Conservation (phyloP, 2,329 filamentous ascomycete genomes). For the Trichoderma koningiopsis region DNA sequence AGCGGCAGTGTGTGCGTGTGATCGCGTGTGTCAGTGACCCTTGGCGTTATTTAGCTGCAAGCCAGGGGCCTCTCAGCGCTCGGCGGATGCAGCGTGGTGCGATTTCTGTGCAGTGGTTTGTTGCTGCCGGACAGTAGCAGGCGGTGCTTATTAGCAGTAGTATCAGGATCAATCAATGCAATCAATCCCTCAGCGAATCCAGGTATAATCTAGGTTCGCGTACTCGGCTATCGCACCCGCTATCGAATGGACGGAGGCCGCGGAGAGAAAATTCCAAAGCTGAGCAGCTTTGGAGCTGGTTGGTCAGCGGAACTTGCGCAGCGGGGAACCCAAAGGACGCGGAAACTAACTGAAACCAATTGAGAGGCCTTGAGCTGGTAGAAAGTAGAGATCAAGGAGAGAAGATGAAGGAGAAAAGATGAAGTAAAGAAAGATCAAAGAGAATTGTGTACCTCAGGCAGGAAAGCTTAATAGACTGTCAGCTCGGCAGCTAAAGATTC, state of each 20-base stretch:
- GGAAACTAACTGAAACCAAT: not conserved
- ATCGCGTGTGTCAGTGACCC: slow-evolving; percentile 4
- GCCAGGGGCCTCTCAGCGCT: not conserved
- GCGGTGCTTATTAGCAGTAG: not conserved
- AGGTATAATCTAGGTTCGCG: slow-evolving; percentile 15
- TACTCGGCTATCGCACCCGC: slow-evolving; percentile 17
- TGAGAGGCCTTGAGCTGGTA: not conserved
- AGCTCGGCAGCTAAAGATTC: not conserved
- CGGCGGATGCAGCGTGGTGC: not conserved
- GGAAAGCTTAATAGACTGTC: not conserved
- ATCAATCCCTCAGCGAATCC: not conserved
- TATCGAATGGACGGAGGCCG: slow-evolving; percentile 10
- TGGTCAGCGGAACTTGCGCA: slow-evolving; percentile 20
- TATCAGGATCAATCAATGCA: not conserved
- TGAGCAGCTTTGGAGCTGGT: not conserved
- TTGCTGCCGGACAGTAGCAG: not conserved
- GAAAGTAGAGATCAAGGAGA: not conserved
- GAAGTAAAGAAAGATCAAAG: not conserved
- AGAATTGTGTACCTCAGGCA: not conserved
- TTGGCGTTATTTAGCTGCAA: not conserved
- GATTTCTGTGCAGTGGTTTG: not conserved
- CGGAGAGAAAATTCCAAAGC: slow-evolving; percentile 20
- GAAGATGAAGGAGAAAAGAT: not conserved
- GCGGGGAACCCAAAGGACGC: not conserved
- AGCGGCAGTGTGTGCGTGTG: slow-evolving; percentile 15